Percentiles rank a stretch among this genome's conserved stretches.
These are phyloP conservation scores for Taphrina flavorubra DNA, from an alignment of 1,139 yeast species.

Conservation along the genomic window DNA sequence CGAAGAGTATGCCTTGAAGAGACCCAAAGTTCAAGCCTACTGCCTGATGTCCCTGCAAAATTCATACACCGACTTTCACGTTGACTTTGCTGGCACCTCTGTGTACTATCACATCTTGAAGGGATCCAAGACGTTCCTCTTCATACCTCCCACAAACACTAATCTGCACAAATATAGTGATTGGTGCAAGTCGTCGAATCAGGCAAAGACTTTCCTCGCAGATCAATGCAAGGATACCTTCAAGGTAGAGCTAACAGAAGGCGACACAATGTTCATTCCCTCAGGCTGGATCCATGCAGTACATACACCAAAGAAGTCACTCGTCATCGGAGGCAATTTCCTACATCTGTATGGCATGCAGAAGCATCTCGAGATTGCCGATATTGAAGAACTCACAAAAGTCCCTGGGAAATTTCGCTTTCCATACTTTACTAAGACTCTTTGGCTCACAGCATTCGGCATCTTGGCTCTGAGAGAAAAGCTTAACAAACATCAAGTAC, in stretches of 20 bases:
- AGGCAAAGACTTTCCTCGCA: slow-evolving; percentile 71
- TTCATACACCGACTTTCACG: slow-evolving; percentile 86
- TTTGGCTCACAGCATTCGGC: slow-evolving; percentile 62
- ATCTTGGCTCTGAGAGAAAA: slow-evolving; percentile 4
- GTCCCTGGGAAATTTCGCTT: slow-evolving; percentile 79
- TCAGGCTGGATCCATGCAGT: slow-evolving; percentile 96
- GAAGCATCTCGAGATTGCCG: slow-evolving; percentile 66
- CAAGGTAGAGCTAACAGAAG: slow-evolving; percentile 66
- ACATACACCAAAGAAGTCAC: slow-evolving; percentile 76
- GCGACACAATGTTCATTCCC: slow-evolving; percentile 82
- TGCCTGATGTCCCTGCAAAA: slow-evolving; percentile 81
- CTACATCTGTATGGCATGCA: slow-evolving; percentile 67
- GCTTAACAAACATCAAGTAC: background rate
- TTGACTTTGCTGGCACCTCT: slow-evolving; percentile 91
- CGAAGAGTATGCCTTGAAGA: slow-evolving; percentile 49
- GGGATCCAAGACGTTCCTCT: slow-evolving; percentile 74
- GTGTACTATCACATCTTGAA: slow-evolving; percentile 82
- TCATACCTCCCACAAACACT: slow-evolving; percentile 74
- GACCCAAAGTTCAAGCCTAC: slow-evolving; percentile 63
- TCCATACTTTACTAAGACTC: slow-evolving; percentile 72
- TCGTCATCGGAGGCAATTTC: slow-evolving; percentile 88
- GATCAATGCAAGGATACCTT: slow-evolving; percentile 60
- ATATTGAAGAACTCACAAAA: slow-evolving; percentile 68
- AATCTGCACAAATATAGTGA: slow-evolving; percentile 67
- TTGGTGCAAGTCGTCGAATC: slow-evolving; percentile 76